A percentile compares a stretch with the other conserved stretches of the same genome.
phyloP scores from a whole-genome alignment of 2,329 filamentous ascomycete genomes.

The Xylariaceae sp. region DNA sequence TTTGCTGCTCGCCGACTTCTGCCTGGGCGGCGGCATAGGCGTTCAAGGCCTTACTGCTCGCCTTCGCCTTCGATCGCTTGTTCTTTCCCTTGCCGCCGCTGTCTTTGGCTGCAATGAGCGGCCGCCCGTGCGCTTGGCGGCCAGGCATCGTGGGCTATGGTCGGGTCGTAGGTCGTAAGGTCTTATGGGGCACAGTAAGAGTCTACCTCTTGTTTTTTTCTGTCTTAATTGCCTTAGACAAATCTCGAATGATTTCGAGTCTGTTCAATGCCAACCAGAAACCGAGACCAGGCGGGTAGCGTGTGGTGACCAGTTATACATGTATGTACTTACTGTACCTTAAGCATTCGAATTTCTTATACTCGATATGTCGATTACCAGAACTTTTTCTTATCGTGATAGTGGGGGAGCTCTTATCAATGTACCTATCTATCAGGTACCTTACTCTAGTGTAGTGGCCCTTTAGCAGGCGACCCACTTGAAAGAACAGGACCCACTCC shows the following conservation, averaged over 20 bases:
- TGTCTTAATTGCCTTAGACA: neutral
- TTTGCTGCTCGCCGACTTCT: constrained; percentile 55
- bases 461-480: constrained; percentile 1
- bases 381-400: constrained; percentile 37
- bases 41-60: constrained; percentile 59
- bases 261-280: neutral
- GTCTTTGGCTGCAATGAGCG: constrained; percentile 47
- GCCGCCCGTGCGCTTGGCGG: constrained; percentile 64
- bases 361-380: constrained; percentile 18
- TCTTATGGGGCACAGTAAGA: too few species aligned
- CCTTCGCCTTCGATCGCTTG: constrained; percentile 54
- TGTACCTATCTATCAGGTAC: too few species aligned
- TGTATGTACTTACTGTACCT: neutral
- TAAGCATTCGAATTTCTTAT: constrained; percentile 2
- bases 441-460: neutral
- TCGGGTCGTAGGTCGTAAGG: neutral
- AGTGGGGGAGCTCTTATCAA: constrained; percentile 31
- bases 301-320: too few species aligned
- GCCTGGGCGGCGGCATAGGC: constrained; percentile 65
- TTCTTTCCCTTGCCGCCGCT: constrained; percentile 43
- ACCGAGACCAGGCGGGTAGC: neutral
- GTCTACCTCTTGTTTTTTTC: too few species aligned
- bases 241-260: neutral
- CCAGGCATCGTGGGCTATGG: constrained; percentile 55
- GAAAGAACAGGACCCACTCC: constrained; percentile 7